phyloP scores from a whole-genome alignment of 805 yeast genomes.

The Candida hispaniensis region DNA sequence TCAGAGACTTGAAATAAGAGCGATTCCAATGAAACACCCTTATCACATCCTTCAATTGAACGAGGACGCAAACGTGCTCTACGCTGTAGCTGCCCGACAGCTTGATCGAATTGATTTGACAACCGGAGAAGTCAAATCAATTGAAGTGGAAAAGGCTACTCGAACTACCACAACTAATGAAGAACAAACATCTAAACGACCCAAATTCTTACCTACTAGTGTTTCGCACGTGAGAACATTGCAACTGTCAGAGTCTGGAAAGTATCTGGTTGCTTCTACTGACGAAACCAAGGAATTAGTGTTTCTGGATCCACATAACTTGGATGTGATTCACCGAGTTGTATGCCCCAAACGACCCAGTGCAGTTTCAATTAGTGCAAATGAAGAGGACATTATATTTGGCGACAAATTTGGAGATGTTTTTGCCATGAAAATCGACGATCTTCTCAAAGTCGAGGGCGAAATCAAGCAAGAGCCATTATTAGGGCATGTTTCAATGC shows the following conservation, averaged over 20 bases:
- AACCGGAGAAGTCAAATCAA: constrained; percentile 15
- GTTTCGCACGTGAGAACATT: constrained; percentile 50
- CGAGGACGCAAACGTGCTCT: constrained; percentile 9
- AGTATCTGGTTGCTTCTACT: constrained; percentile 53
- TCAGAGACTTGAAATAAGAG: too few species aligned
- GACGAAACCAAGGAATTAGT: constrained; percentile 77
- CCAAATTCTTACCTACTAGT: constrained; percentile 15
- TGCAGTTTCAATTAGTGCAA: constrained; percentile 50
- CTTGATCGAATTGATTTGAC: constrained; percentile 13
- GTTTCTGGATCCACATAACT: constrained; percentile 38
- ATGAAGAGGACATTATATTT: constrained; percentile 44
- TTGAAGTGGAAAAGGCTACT: constrained; percentile 2
- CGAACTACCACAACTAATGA: constrained; percentile 7
- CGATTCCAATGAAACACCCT: constrained; percentile 16
- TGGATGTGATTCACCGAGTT: constrained; percentile 54
- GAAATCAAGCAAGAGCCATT: constrained; percentile 48
- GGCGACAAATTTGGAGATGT: constrained; percentile 98
- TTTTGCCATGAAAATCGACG: constrained; percentile 34
- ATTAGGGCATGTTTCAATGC: constrained; percentile 94
- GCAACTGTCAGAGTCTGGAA: constrained; percentile 41
- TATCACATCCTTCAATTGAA: constrained; percentile 10
- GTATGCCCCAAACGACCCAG: constrained; percentile 89
- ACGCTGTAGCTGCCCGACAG: constrained; percentile 16
- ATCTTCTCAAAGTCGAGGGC: constrained; percentile 20
- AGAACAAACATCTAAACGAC: constrained; percentile 5